phyloP scores from a whole-genome alignment of 306 rosid genomes.

The Lathyrus aphaca region DNA sequence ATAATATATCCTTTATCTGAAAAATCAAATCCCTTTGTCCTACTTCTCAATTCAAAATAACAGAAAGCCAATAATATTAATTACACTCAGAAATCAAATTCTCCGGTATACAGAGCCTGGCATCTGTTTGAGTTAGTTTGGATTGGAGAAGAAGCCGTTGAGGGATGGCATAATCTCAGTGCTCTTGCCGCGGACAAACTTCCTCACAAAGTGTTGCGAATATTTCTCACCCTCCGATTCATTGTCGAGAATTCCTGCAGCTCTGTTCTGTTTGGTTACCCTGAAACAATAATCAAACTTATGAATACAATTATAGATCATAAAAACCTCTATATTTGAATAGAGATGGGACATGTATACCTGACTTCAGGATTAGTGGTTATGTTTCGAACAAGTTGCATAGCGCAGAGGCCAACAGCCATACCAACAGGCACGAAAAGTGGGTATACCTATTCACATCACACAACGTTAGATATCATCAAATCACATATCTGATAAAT shows the following conservation, averaged over 20 bases:
- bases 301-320: background rate
- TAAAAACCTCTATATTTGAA: background rate
- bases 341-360: slow-evolving; percentile 37
- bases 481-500: too few relatives aligned
- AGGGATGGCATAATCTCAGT: slow-evolving; percentile 87
- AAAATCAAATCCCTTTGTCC: slow-evolving; percentile 29
- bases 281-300: slow-evolving; percentile 49
- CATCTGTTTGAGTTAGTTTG: slow-evolving; percentile 43
- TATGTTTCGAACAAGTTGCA: slow-evolving; percentile 87
- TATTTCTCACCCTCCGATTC: slow-evolving; percentile 59
- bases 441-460: slow-evolving; percentile 70
- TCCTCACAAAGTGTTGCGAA: slow-evolving; percentile 55
- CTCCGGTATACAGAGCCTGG: background rate
- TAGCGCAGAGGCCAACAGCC: slow-evolving; percentile 81
- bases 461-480: slow-evolving; percentile 3
- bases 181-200: slow-evolving; percentile 61
- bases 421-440: slow-evolving; percentile 76
- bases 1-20: background rate
- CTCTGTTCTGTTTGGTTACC: slow-evolving; percentile 79
- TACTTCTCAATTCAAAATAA: slow-evolving; percentile 33
- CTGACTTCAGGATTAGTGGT: slow-evolving; percentile 87
- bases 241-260: slow-evolving; percentile 92
- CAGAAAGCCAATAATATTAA: slow-evolving; percentile 27
- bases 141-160: slow-evolving; percentile 90
- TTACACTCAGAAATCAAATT: slow-evolving; percentile 3